Conservation (phyloP, 805 yeast species). For the Barnettozyma salicaria region DNA sequence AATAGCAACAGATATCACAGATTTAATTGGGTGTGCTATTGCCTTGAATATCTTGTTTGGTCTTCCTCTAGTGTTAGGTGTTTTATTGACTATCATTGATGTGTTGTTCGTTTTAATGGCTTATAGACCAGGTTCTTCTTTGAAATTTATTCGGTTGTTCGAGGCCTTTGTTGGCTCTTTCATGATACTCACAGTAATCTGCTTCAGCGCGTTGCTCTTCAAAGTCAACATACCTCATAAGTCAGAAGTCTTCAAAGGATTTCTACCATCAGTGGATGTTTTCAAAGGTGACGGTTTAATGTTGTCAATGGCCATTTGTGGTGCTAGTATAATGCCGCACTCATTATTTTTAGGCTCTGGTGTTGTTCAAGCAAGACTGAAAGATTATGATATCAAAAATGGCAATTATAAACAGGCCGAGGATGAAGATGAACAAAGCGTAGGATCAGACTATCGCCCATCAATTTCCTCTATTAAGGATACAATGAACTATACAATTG, state of each 20-base stretch:
- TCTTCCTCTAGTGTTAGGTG: slow-evolving; percentile 79
- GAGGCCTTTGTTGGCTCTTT: slow-evolving; percentile 76
- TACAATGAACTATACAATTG: slow-evolving; percentile 75
- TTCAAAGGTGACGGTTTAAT: slow-evolving; percentile 64
- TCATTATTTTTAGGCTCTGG: slow-evolving; percentile 84
- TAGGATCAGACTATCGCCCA: slow-evolving; percentile 51
- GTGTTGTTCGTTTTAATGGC: slow-evolving; percentile 83
- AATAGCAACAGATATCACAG: slow-evolving; percentile 94
- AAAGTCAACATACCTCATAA: slow-evolving; percentile 54
- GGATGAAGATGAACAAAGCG: slow-evolving; percentile 24
- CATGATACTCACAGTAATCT: slow-evolving; percentile 76
- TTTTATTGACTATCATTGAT: slow-evolving; percentile 76
- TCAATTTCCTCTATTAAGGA: slow-evolving; percentile 76
- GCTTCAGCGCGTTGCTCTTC: slow-evolving; percentile 74
- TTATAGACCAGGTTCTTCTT: slow-evolving; percentile 78
- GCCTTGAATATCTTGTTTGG: slow-evolving; percentile 78
- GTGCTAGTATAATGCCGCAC: slow-evolving; percentile 96
- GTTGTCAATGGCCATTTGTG: slow-evolving; percentile 77
- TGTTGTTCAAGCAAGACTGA: slow-evolving; percentile 76
- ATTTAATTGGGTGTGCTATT: slow-evolving; percentile 96
- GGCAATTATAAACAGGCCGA: slow-evolving; percentile 47
- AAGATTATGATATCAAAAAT: slow-evolving; percentile 65
- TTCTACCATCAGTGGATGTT: slow-evolving; percentile 46
- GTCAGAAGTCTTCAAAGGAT: slow-evolving; percentile 61
- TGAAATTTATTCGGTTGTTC: slow-evolving; percentile 69